Conservation (phyloP, 495 filamentous ascomycete genomes). For the Hyaloscypha variabilis region DNA sequence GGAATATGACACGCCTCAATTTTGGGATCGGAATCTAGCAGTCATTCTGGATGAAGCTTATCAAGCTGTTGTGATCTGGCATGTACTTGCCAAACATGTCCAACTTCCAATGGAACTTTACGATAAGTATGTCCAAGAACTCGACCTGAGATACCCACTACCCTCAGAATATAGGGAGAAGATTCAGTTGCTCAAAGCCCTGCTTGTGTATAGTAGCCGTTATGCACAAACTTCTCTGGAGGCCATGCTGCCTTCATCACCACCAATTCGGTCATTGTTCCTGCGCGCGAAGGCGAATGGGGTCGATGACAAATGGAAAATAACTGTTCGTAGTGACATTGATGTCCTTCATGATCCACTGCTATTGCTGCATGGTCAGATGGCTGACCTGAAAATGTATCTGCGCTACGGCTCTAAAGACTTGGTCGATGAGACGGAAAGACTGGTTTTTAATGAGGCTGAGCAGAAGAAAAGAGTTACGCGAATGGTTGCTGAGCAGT, state of each 20-base stretch:
- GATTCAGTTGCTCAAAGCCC: background rate
- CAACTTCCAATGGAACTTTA: background rate
- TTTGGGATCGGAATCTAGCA: background rate
- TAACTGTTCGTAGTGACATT: background rate
- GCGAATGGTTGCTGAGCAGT: slow-evolving; percentile 31
- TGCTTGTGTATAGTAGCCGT: background rate
- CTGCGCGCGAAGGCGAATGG: background rate
- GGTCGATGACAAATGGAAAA: background rate
- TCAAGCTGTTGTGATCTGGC: background rate
- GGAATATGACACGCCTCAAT: background rate
- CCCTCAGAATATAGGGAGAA: background rate
- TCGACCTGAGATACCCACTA: background rate
- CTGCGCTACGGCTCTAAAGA: slow-evolving; percentile 34
- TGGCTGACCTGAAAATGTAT: slow-evolving; percentile 30
- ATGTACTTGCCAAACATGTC: background rate
- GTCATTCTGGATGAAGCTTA: background rate
- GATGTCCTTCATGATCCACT: background rate
- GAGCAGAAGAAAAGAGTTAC: slow-evolving; percentile 42
- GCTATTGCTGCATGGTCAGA: background rate
- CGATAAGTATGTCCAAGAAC: background rate
- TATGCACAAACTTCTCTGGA: background rate
- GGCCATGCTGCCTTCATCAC: background rate
- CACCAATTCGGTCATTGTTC: background rate
- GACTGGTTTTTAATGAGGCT: slow-evolving; percentile 40
- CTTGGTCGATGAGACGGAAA: slow-evolving; percentile 51